Conservation (phyloP, 1,284 basidiomycete species). For the Naganishia sp. region DNA sequence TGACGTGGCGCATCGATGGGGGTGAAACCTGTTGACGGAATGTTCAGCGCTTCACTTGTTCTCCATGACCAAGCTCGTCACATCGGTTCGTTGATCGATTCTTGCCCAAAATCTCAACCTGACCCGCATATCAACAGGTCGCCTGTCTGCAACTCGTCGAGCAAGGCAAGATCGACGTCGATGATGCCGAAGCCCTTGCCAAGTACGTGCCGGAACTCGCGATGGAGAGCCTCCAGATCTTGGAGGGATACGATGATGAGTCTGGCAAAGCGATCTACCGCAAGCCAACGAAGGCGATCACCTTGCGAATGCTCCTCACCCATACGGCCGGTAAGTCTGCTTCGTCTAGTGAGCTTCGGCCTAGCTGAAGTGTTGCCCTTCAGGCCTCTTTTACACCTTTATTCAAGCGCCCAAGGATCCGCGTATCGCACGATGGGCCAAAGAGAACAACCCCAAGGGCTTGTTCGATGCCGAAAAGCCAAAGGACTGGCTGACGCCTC, state of each 20-base stretch:
- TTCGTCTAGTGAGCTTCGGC: conserved; percentile 9
- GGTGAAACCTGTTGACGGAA: background rate
- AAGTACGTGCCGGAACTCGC: conserved; percentile 43
- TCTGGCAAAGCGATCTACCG: conserved; percentile 38
- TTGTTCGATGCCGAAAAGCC: conserved; percentile 10
- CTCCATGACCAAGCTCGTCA: conserved; percentile 47
- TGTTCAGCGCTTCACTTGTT: conserved; percentile 41
- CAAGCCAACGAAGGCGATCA: conserved; percentile 40
- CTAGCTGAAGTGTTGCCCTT: background rate
- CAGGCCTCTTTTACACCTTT: conserved; percentile 26
- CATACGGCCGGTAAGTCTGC: conserved; percentile 42
- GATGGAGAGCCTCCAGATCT: conserved; percentile 36
- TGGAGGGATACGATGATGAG: conserved; percentile 40
- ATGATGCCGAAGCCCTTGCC: conserved; percentile 39
- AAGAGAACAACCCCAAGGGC: conserved; percentile 12
- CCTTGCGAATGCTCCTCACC: conserved; percentile 43
- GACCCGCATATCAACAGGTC: conserved; percentile 34
- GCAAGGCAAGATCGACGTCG: conserved; percentile 40
- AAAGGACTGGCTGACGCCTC: conserved; percentile 33
- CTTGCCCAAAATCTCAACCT: background rate
- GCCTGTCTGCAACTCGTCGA: conserved; percentile 45
- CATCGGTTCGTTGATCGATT: conserved; percentile 36
- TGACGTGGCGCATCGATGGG: background rate
- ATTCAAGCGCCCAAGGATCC: conserved; percentile 22
- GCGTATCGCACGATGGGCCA: conserved; percentile 28